A percentile compares a stretch with the other conserved stretches of the same genome.
Conservation (phyloP, 768 basidiomycete genomes). For the Amanita inopinata region DNA sequence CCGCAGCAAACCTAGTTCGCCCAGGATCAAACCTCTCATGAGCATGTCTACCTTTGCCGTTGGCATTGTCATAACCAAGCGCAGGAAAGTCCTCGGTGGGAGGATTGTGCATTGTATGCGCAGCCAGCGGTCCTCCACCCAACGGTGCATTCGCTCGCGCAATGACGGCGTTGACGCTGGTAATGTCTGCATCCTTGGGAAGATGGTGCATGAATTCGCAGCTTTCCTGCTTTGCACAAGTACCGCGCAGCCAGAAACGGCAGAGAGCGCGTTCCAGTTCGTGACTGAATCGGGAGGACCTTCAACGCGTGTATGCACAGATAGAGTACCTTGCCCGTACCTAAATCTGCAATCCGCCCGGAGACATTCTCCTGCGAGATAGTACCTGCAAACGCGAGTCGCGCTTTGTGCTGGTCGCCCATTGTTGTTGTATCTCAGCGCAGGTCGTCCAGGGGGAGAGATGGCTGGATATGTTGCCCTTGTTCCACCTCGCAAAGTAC, state of each 20-base stretch:
- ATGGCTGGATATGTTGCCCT: conserved; percentile 24
- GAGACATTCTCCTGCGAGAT: conserved; percentile 91
- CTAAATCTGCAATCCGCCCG: conserved; percentile 97
- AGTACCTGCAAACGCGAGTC: conserved; percentile 90
- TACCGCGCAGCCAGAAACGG: conserved; percentile 96
- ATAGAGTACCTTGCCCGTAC: conserved; percentile 31
- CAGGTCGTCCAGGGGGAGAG: conserved; percentile 20
- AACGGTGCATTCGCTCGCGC: conserved; percentile 53
- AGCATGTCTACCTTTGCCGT: conserved; percentile 32
- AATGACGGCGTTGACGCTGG: conserved; percentile 58
- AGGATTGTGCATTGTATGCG: conserved; percentile 25
- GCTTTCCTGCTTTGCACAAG: conserved; percentile 91
- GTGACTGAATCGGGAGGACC: conserved; percentile 44
- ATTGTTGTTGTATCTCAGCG: conserved; percentile 33
- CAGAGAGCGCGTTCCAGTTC: conserved; percentile 91
- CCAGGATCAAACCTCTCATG: conserved; percentile 64
- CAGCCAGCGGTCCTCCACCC: conserved; percentile 31
- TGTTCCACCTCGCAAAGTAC: conserved; percentile 31
- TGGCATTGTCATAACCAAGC: conserved; percentile 37
- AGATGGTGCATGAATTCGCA: conserved; percentile 96
- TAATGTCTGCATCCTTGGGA: conserved; percentile 76
- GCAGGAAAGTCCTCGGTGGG: conserved; percentile 67
- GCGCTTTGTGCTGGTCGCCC: conserved; percentile 51
- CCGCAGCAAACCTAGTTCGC: conserved; percentile 82
- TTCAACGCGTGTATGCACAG: conserved; percentile 5